A percentile compares a stretch with the other conserved stretches of the same genome.
Evolutionary conservation across 2,329 filamentous ascomycete genomes (phyloP).

Genomic region (Blumeria hordei): DNA sequence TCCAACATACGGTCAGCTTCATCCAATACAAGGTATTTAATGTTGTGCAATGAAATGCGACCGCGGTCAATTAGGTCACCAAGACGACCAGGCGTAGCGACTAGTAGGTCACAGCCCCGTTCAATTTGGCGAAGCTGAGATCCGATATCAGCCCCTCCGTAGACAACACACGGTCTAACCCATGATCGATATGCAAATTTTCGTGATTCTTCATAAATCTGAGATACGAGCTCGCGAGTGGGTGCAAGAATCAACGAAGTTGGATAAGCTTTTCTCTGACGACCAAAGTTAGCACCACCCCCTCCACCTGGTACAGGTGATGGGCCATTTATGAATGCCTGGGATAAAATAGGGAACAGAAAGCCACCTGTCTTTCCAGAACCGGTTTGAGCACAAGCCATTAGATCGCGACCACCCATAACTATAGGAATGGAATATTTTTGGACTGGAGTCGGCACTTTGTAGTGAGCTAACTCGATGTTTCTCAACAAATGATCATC

Average conservation of each 20-base stretch:
- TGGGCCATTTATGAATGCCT: constrained; percentile 79
- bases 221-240: constrained; percentile 92
- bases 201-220: constrained; percentile 92
- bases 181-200: constrained; percentile 98
- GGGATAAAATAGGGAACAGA: constrained; percentile 95
- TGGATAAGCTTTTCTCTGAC: constrained; percentile 92
- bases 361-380: constrained; percentile 99
- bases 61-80: constrained; percentile 97
- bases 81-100: constrained; percentile 89
- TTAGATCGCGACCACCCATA: constrained; percentile 90
- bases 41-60: constrained; percentile 90
- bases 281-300: constrained; percentile 46
- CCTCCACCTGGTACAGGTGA: constrained; percentile 36
- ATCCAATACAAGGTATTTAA: constrained; percentile 97
- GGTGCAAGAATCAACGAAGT: constrained; percentile 90
- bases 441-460: constrained; percentile 87
- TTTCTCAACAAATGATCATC: constrained; percentile 84
- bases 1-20: constrained; percentile 99
- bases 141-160: constrained; percentile 96
- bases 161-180: constrained; percentile 95
- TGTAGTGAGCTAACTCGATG: constrained; percentile 86
- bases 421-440: constrained; percentile 99
- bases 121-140: constrained; percentile 96
- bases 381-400: constrained; percentile 99
- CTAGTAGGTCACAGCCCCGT: constrained; percentile 85